Evolutionary conservation across 2,329 filamentous ascomycete genomes (phyloP).

Genomic region (Fusarium nelsonii): DNA sequence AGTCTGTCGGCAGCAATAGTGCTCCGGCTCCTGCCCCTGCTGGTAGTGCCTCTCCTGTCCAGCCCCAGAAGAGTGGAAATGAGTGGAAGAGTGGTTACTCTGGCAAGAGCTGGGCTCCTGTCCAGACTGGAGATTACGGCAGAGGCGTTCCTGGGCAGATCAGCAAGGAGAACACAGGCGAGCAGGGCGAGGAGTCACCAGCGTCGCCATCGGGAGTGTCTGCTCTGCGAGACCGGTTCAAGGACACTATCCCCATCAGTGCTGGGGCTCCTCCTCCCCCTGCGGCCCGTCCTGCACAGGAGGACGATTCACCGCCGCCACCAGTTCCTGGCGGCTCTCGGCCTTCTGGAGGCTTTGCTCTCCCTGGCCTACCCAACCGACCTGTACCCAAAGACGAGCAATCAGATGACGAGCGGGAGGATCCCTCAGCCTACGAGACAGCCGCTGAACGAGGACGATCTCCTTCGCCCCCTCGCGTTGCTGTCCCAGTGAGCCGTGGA

Average conservation of each 20-base stretch:
- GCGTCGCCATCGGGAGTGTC: slow-evolving; percentile 72
- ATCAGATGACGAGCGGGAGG: slow-evolving; percentile 65
- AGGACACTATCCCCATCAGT: slow-evolving; percentile 78
- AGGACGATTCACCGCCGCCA: slow-evolving; percentile 63
- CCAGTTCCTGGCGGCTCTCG: slow-evolving; percentile 68
- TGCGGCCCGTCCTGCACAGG: slow-evolving; percentile 54
- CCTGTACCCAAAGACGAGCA: slow-evolving; percentile 61
- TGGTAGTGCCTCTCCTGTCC: slow-evolving; percentile 64
- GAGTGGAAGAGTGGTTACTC: slow-evolving; percentile 92
- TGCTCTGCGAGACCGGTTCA: slow-evolving; percentile 85
- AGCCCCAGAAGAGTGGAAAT: slow-evolving; percentile 77
- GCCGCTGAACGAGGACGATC: slow-evolving; percentile 60
- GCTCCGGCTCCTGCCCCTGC: slow-evolving; percentile 52
- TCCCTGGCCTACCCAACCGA: slow-evolving; percentile 79
- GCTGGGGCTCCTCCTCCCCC: slow-evolving; percentile 56
- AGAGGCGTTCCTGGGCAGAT: slow-evolving; percentile 66
- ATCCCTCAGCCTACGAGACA: slow-evolving; percentile 57
- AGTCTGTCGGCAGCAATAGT: slow-evolving; percentile 53
- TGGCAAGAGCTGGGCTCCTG: slow-evolving; percentile 90
- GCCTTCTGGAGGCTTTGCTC: slow-evolving; percentile 79
- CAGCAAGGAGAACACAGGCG: slow-evolving; percentile 73
- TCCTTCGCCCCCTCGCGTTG: slow-evolving; percentile 84
- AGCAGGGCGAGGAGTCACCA: slow-evolving; percentile 63
- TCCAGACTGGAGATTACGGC: slow-evolving; percentile 76
- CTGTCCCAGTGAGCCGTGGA: slow-evolving; percentile 82